phyloP scores from a whole-genome alignment of 73 alveolate species.

The Strombidium stylifer region DNA sequence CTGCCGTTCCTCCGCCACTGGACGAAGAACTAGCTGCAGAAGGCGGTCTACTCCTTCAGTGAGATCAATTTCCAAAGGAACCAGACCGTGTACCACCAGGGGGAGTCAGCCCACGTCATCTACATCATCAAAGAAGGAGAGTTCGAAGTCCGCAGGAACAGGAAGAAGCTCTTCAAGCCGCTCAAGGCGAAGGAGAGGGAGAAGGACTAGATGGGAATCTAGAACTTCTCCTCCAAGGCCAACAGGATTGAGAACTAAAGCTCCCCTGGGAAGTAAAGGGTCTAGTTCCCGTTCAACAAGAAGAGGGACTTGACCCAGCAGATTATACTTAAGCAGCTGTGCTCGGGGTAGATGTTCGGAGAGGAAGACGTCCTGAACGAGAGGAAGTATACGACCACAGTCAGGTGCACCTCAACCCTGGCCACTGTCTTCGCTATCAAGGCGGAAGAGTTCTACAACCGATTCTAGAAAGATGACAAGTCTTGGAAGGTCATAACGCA shows the following conservation, averaged over 20 bases:
- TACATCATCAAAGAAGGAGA: slow-evolving; percentile 44
- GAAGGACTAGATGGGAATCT: neutral
- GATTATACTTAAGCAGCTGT: slow-evolving; percentile 3
- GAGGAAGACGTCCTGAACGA: slow-evolving; percentile 46
- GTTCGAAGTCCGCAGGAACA: slow-evolving; percentile 10
- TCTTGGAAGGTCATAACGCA: slow-evolving; percentile 14
- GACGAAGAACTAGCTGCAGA: slow-evolving; percentile 19
- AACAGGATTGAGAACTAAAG: neutral
- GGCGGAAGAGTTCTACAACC: slow-evolving; percentile 22
- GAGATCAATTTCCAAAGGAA: slow-evolving; percentile 17
- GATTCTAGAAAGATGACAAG: slow-evolving; percentile 29
- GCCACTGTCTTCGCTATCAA: slow-evolving; percentile 18
- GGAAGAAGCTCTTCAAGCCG: slow-evolving; percentile 4
- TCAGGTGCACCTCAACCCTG: slow-evolving; percentile 17
- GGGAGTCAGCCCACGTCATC: slow-evolving; percentile 18
- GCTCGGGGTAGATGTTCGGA: slow-evolving; percentile 47
- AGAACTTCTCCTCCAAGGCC: neutral
- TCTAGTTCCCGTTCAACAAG: neutral
- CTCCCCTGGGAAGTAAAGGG: neutral
- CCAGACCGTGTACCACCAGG: slow-evolving; percentile 27
- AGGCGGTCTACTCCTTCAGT: slow-evolving; percentile 25
- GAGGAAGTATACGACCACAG: slow-evolving; percentile 12
- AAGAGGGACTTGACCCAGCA: slow-evolving; percentile 12
- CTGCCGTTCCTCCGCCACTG: slow-evolving; percentile 33
- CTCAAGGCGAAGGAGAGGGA: neutral